Base-by-base conservation (phyloP, 768 basidiomycete genomes). In the Boletus eberwhitei region DNA sequence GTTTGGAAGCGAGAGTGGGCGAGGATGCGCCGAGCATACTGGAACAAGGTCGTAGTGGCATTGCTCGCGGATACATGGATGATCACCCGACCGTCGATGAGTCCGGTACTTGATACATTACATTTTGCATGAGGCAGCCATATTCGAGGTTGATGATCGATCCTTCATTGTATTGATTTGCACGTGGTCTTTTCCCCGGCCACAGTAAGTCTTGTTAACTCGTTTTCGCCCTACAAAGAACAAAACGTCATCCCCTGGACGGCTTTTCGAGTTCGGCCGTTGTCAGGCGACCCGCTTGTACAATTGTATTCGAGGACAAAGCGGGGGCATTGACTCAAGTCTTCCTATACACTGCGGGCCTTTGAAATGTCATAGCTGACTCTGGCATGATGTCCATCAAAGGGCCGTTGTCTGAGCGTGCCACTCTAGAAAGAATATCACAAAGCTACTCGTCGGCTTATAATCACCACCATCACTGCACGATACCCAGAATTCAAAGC, bases 41-140 rank as follows among this genome's bases (percentile, higher is more conserved):
- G 54, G 92, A 97, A 72, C 90, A 96, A 69, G 96, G 96, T 0
- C 74, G 93, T 43, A 89, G 82, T 60, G 96, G 96, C 6, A 87
- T 96, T 43, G 93, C 96, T 37, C 80, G 87, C 57, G 92, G 89
- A 11, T 98, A 98, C 68, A 79, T 79, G 44, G 87, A 89, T 45
- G 74, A 77, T 54, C 71, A 67, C 48, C 50, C 42, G 26, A 24
- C 22, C 0, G 9, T 6, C 8, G 29, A 54, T 17, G 59, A 50
- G 24, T 12, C 38, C 12, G 34, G 19, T 44, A 13, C 26, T 37
- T 40, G 50, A 52, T 24, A 22, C n/a, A n/a, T n/a, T n/a, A n/a
- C 22, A 31, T 2, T 31, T 3, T 31, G 31, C 16, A 45, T 29
- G 22, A 13, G 7, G 22, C 5, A 2, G 29, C 29, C 29, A 24